Evolutionary conservation across 768 basidiomycete species (phyloP).

Genomic region (Tulasnella sp.): DNA sequence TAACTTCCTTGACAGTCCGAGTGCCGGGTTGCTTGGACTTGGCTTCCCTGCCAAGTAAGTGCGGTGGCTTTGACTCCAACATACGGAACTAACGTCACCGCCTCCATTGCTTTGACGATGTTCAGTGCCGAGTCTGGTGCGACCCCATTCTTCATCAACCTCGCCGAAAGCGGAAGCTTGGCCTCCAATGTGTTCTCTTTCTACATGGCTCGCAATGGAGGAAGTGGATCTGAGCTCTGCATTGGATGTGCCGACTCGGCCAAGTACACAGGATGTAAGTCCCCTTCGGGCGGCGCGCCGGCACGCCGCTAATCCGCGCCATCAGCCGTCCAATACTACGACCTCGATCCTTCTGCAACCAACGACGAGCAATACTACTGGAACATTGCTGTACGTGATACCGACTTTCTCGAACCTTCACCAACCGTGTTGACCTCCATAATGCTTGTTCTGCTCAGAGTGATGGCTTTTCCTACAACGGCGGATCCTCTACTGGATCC

Average conservation of each 20-base stretch:
- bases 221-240: conserved; percentile 19
- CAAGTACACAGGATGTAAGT: neutral
- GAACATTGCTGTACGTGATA: neutral
- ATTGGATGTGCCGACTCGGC: conserved; percentile 1
- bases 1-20: neutral
- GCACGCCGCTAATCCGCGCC: neutral
- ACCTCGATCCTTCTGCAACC: conserved; percentile 16
- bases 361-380: neutral
- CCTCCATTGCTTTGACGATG: neutral
- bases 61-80: neutral
- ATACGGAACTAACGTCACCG: neutral
- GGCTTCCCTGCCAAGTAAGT: neutral
- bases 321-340: conserved; percentile 23
- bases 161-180: conserved; percentile 17
- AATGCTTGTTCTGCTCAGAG: neutral
- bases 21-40: neutral
- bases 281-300: neutral
- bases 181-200: conserved; percentile 20
- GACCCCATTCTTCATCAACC: conserved; percentile 21
- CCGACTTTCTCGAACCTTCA: neutral
- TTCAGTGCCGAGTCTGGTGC: conserved; percentile 2
- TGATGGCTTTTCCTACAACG: neutral
- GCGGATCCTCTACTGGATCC: no score
- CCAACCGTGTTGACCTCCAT: no score
- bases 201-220: conserved; percentile 19